Evolutionary conservation across 768 basidiomycete species (phyloP).

Genomic region (Coprinopsis sp.): DNA sequence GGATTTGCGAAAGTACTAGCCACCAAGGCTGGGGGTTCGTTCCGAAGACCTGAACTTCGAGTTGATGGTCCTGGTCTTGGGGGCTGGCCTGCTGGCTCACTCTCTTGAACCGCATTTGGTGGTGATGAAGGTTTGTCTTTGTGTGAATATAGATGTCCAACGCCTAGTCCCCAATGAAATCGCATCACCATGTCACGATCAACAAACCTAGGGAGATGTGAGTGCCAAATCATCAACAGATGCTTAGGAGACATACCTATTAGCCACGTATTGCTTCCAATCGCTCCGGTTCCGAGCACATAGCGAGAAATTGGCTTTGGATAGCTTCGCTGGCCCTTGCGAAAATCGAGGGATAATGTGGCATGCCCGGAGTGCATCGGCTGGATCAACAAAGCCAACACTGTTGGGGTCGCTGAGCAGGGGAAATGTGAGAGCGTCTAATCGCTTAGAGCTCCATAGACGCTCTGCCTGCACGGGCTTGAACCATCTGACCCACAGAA

Average conservation of each 20-base stretch:
- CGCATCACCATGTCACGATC: conserved; percentile 2
- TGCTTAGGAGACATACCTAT: conserved; percentile 22
- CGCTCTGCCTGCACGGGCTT: not conserved
- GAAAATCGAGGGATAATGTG: conserved; percentile 31
- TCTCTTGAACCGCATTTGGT: too few species aligned
- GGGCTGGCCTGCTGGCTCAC: too few species aligned
- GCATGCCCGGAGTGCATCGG: conserved; percentile 24
- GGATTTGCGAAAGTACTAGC: too few species aligned
- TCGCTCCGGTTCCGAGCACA: conserved; percentile 4
- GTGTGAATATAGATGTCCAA: too few species aligned
- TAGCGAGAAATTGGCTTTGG: conserved; percentile 9
- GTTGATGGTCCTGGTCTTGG: too few species aligned
- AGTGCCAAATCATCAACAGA: not conserved
- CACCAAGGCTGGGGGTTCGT: too few species aligned
- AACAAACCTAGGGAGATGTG: not conserved
- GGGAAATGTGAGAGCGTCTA: conserved; percentile 32
- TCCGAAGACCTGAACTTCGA: too few species aligned
- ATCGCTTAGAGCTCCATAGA: conserved; percentile 32
- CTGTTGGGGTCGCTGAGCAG: conserved; percentile 16
- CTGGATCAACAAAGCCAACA: conserved; percentile 32
- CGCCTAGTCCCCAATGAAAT: too few species aligned
- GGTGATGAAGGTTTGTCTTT: too few species aligned
- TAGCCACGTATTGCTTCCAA: conserved; percentile 30
- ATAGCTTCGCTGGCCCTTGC: conserved; percentile 14
- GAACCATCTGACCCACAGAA: conserved; percentile 1